A percentile compares a stretch with the other conserved stretches of the same genome.
Evolutionary conservation across 2,329 filamentous ascomycete species (phyloP).

Genomic region (Neofusicoccum sp.): DNA sequence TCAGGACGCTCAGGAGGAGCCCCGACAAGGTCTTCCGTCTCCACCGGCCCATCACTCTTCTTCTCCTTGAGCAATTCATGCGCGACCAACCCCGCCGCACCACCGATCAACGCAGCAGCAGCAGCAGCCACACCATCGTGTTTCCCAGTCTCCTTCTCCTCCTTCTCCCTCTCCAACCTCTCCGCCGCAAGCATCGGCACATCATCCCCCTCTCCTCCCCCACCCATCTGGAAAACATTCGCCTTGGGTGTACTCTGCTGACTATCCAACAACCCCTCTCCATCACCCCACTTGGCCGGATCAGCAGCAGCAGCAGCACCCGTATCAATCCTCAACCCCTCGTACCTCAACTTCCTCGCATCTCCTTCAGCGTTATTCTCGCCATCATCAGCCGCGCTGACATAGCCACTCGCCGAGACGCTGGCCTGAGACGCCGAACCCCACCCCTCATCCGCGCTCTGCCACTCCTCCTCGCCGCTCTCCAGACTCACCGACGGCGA

Average conservation of each 20-base stretch:
- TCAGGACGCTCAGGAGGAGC: too few relatives aligned
- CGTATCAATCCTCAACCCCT: neutral
- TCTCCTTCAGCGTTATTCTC: constrained; percentile 30
- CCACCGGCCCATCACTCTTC: neutral
- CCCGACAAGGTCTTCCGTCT: too few relatives aligned
- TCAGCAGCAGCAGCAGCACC: neutral
- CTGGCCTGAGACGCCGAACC: neutral
- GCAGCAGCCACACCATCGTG: neutral
- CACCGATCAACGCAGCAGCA: constrained; percentile 29
- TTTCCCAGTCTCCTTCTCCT: neutral
- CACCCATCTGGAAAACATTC: constrained; percentile 37
- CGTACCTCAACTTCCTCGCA: constrained; percentile 22
- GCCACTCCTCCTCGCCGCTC: neutral
- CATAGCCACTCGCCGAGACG: neutral
- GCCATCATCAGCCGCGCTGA: neutral
- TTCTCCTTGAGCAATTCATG: constrained; percentile 19
- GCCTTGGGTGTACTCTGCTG: constrained; percentile 69
- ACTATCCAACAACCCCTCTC: constrained; percentile 51
- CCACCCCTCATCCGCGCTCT: neutral
- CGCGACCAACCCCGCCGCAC: constrained; percentile 22
- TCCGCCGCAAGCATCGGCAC: neutral
- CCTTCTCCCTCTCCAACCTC: neutral
- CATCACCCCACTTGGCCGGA: too few relatives aligned
- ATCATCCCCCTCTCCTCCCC: neutral
- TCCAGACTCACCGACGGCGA: constrained; percentile 28